Evolutionary conservation across 164 flowering plant genomes (phyloP).

Genomic region (Magnolia changhungtana): DNA sequence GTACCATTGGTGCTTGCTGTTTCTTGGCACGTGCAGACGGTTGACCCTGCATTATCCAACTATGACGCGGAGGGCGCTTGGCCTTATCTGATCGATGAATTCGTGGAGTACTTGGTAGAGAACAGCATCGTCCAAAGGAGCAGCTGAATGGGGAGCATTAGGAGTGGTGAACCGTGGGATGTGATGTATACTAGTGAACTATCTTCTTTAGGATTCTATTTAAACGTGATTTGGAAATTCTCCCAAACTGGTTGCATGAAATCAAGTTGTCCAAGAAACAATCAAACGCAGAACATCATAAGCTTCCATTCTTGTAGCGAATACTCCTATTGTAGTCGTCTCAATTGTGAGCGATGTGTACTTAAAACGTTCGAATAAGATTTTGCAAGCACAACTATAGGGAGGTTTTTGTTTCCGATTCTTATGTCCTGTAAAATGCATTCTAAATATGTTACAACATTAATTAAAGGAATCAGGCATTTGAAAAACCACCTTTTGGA

Average conservation of each 20-base stretch:
- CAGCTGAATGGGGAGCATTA: constrained; percentile 25
- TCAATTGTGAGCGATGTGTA: neutral
- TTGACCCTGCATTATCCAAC: constrained; percentile 67
- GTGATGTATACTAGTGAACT: constrained; percentile 1
- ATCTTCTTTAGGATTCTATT: neutral
- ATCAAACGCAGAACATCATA: neutral
- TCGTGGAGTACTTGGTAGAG: constrained; percentile 83
- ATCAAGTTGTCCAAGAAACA: neutral
- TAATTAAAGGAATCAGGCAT: neutral
- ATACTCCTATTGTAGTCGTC: neutral
- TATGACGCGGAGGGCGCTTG: constrained; percentile 98
- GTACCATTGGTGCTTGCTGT: constrained; percentile 3
- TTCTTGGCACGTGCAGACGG: constrained; percentile 41
- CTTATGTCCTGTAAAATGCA: neutral
- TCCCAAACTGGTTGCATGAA: neutral
- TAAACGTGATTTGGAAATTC: constrained; percentile 3
- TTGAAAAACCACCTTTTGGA: too few species aligned
- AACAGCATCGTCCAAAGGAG: constrained; percentile 48
- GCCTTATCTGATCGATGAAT: constrained; percentile 97
- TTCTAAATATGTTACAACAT: neutral
- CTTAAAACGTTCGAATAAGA: neutral
- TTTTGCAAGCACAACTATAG: neutral
- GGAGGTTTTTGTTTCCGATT: neutral
- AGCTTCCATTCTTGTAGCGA: neutral
- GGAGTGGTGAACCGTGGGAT: neutral